Base-by-base conservation (phyloP, 345 rosid genomes). In the Dipteronia dyeriana region DNA sequence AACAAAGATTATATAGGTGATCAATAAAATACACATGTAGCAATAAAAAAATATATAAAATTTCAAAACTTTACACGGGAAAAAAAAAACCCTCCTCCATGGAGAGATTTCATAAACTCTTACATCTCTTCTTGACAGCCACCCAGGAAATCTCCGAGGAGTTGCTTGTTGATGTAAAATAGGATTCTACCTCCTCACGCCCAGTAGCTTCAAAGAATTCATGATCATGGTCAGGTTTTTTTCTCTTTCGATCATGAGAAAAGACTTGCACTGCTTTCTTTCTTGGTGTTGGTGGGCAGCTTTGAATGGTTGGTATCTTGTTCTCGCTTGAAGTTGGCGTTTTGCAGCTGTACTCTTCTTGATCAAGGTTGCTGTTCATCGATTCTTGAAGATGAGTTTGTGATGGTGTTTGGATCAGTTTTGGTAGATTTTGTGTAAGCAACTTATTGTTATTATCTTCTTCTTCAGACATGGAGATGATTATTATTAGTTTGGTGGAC, bases 201-300 rank as follows among this genome's bases (percentile, higher is more conserved):
- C 83, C 81, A 1, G 73, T 43, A 6, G 76, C 68, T 67, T 89
- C 92, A 47, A 89, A 89, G 84, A 87, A 89, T 3, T 54, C 20
- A 17, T 20, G 25, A 54, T 59, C 22, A 20, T 20, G 25, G 20
- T 59, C 79, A 1, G 79, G 72, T 8, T 56, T 65, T 68, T 82
- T 85, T 59, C 86, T 86, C 76, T 83, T 81, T 26, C 34, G 25
- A 59, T 56, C 7, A n/a, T n/a, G 68, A 49, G 25, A 72, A 59
- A 69, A 80, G 2, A 66, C 57, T 7, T 67, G 75, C 9, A 34
- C 76, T 20, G n/a, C 78, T 25, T 79, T 83, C 87, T 87, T 89
- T 74, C 34, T 75, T 1, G 92, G 92, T 23, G 89, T 84, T 16
- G 87, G 86, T 7, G 92, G 92, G 86, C 92, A 89, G 79, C 88